Conservation (phyloP, 2,329 filamentous ascomycete species). For the Fusarium penzigii region DNA sequence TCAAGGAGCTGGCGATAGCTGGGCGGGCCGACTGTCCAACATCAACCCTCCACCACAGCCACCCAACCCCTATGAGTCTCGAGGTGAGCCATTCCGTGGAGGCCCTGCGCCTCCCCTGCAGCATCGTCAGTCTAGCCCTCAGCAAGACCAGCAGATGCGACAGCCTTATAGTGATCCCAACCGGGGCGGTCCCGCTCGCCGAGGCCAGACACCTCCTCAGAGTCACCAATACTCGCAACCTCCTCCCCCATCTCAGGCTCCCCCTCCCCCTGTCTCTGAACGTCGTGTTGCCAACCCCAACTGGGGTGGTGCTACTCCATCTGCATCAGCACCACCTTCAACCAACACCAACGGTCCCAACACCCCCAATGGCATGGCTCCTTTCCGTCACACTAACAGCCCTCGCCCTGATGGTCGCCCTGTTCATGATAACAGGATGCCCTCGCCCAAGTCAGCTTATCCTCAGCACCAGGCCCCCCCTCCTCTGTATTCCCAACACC, state of each 20-base stretch:
- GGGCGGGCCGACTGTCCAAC: conserved; percentile 71
- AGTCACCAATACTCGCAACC: conserved; percentile 49
- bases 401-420: conserved; percentile 83
- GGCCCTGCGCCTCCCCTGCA: conserved; percentile 66
- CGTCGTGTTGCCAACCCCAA: conserved; percentile 62
- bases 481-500: conserved; percentile 67
- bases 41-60: conserved; percentile 76
- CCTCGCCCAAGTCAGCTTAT: conserved; percentile 89
- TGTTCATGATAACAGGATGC: conserved; percentile 79
- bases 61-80: conserved; percentile 79
- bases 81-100: conserved; percentile 65
- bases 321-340: conserved; percentile 39
- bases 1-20: conserved; percentile 54
- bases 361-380: conserved; percentile 58
- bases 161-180: conserved; percentile 57
- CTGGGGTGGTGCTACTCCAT: conserved; percentile 56
- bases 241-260: conserved; percentile 46
- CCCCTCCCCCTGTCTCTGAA: conserved; percentile 47
- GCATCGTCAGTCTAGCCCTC: conserved; percentile 65
- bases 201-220: conserved; percentile 55
- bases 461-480: conserved; percentile 67
- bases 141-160: conserved; percentile 63
- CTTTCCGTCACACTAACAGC: conserved; percentile 72
- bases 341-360: conserved; percentile 38
- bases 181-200: conserved; percentile 41